Base-by-base conservation (phyloP, 306 rosid genomes). In the Hippophae tibetana region DNA sequence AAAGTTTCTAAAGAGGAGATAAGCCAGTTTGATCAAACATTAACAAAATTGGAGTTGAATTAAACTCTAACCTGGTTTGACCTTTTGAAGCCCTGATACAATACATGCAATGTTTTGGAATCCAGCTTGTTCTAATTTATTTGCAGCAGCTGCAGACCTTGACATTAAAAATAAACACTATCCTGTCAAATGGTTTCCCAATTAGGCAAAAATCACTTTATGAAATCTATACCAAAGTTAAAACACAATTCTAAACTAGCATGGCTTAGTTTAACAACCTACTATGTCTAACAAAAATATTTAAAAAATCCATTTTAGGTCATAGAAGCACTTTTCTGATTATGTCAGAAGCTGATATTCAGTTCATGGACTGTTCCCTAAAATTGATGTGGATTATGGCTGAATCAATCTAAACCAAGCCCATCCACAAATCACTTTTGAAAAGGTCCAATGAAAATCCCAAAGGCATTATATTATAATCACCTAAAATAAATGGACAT, bases 121-220 rank as follows among this genome's bases (percentile, higher is more conserved):
- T 54, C 98, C 98, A n/a, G 87, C 89, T 70, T 76, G 58, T 56
- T 87, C 98, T 74, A 92, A 73, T 71, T 54, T 76, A 38, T 43
- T 69, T 6, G 98, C 95, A 61, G 96, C 98, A 53, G 84, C 86
- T 9, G 95, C 8, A 64, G 98, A 92, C 79, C 96, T 92, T 81
- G 38, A 68, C 72, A 80, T 45, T 72, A 66, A 61, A 63, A 69
- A 53, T 42, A 76, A 68, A 71, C 58, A 68, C n/a, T 67, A 44
- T 43, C 68, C 46, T 52, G 72, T 65, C 68, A 66, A 70, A 71
- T 54, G 52, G 57, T 52, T 60, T 52, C 63, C 44, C 7, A 38
- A 57, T 44, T 42, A 59, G 65, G 52, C 48, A 13, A 47, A 63
- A 45, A 38, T 47, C 27, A 59, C 42, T 56, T 47, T 58, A 59